These are phyloP conservation scores for Colletotrichum navitas DNA, from an alignment of 2,329 filamentous ascomycete genomes.

Conservation along the genomic window DNA sequence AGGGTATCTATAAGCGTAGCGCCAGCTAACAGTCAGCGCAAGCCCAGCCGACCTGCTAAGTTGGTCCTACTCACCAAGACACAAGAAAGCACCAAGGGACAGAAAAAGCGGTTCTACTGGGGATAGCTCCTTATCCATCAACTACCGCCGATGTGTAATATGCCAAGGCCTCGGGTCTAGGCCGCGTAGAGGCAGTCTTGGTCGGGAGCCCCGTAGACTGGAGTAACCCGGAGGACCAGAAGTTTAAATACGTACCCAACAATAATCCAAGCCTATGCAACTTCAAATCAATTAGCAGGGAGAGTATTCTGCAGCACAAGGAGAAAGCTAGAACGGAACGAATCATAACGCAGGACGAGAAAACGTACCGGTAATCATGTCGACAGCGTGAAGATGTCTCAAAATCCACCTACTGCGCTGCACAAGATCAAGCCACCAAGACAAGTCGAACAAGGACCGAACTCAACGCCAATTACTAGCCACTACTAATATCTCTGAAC, in stretches of 20 bases:
- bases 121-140: background rate
- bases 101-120: background rate
- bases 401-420: constrained; percentile 8
- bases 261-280: background rate
- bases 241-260: background rate
- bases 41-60: too few relatives aligned
- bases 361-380: too few relatives aligned
- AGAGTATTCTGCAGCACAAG: background rate
- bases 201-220: background rate
- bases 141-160: background rate
- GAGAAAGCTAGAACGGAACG: too few relatives aligned
- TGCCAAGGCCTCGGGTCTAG: background rate
- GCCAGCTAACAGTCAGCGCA: too few relatives aligned
- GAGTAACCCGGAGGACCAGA: background rate
- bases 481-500: background rate
- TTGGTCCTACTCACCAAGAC: too few relatives aligned
- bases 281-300: background rate
- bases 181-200: background rate
- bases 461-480: background rate
- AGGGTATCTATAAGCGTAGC: too few relatives aligned
- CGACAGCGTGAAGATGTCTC: background rate
- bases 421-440: background rate
- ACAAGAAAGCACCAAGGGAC: too few relatives aligned
- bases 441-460: background rate
- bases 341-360: too few relatives aligned